Conservation (phyloP, 345 rosid species). For the Syzygium aqueum region DNA sequence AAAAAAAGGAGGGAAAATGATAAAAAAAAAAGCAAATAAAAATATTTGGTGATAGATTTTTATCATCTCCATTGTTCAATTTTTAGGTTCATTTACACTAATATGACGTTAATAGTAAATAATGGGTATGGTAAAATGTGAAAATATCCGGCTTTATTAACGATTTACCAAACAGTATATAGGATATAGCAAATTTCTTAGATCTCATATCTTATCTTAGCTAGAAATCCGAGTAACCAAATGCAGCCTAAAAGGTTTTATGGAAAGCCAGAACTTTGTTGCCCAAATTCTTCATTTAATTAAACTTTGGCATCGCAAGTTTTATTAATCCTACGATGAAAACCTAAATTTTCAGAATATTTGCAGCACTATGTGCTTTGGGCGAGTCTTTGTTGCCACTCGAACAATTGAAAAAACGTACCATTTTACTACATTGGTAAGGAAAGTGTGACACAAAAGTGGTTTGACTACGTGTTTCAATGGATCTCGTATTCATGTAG, state of each 20-base stretch:
- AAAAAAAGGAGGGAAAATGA: too few relatives aligned
- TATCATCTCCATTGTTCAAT: too few relatives aligned
- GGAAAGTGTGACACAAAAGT: not conserved
- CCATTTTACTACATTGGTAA: not conserved
- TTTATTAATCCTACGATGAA: not conserved
- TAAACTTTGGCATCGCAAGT: not conserved
- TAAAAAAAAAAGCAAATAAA: too few relatives aligned
- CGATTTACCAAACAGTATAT: too few relatives aligned
- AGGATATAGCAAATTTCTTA: too few relatives aligned
- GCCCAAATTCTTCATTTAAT: not conserved
- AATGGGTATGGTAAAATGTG: too few relatives aligned
- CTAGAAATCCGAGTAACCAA: too few relatives aligned
- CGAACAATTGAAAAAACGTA: not conserved
- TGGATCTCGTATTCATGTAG: not conserved
- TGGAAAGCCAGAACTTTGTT: not conserved
- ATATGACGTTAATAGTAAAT: too few relatives aligned
- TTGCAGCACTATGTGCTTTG: not conserved
- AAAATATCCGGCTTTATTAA: too few relatives aligned
- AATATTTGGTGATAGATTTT: too few relatives aligned
- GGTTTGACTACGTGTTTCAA: not conserved
- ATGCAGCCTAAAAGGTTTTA: not conserved
- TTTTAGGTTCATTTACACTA: too few relatives aligned
- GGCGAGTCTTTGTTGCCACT: not conserved
- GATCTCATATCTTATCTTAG: too few relatives aligned
- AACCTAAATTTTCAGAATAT: not conserved